Conservation (phyloP, 805 yeast genomes). For the Tetrapisispora fleetii region DNA sequence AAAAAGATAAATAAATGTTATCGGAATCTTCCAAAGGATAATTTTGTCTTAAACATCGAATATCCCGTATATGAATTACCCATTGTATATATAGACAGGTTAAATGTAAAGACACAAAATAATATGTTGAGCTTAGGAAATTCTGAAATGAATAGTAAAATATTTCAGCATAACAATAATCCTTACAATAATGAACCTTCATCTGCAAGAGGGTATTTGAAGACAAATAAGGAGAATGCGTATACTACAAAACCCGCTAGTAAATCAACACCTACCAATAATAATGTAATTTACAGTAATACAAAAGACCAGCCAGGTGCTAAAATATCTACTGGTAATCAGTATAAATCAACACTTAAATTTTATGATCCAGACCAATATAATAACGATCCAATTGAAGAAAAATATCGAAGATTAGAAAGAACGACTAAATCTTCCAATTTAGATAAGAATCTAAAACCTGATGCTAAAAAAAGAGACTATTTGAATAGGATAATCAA, state of each 20-base stretch:
- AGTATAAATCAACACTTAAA: constrained; percentile 26
- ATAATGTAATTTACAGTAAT: constrained; percentile 6
- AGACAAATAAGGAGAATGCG: background rate
- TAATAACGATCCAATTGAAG: constrained; percentile 74
- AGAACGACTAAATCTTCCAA: constrained; percentile 71
- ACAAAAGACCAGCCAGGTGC: background rate
- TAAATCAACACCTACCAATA: constrained; percentile 5
- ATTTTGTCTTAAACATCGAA: constrained; percentile 40
- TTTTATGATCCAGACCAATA: constrained; percentile 64
- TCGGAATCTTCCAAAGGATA: constrained; percentile 13
- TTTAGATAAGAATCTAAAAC: constrained; percentile 77
- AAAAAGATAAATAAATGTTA: constrained; percentile 11
- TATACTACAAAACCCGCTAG: background rate
- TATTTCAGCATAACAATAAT: constrained; percentile 25
- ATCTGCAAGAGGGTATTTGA: background rate
- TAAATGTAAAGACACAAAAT: constrained; percentile 28
- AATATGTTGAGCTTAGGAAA: constrained; percentile 32
- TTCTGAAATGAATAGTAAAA: constrained; percentile 27
- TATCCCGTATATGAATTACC: constrained; percentile 63
- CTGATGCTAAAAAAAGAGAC: constrained; percentile 73
- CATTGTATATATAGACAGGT: constrained; percentile 54
- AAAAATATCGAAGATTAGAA: constrained; percentile 74
- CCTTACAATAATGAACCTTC: background rate
- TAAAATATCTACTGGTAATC: constrained; percentile 18
- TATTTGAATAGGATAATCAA: constrained; percentile 57